Conservation (phyloP, 306 rosid species). For the Crotalaria pallida region DNA sequence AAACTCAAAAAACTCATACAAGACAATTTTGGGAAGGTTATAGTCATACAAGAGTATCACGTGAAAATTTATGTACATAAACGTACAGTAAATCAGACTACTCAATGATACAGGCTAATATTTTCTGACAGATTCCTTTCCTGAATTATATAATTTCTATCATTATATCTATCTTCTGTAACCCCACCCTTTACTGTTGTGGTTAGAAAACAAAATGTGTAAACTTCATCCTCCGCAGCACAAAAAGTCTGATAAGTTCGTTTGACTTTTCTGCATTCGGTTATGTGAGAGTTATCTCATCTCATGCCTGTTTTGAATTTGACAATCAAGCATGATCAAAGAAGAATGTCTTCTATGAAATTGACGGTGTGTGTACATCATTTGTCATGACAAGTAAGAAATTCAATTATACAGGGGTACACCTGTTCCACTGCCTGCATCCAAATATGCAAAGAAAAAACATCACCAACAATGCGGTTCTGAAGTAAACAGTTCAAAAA, state of each 20-base stretch:
- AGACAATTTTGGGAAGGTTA: slow-evolving; percentile 2
- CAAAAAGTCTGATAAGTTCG: slow-evolving; percentile 9
- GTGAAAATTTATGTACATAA: slow-evolving; percentile 22
- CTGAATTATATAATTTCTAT: slow-evolving; percentile 9
- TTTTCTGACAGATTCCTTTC: slow-evolving; percentile 9
- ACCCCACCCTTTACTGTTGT: slow-evolving; percentile 4
- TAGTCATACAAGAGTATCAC: background rate
- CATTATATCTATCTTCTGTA: slow-evolving; percentile 5
- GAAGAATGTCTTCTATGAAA: slow-evolving; percentile 16
- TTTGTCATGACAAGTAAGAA: slow-evolving; percentile 60
- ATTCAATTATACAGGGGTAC: slow-evolving; percentile 74
- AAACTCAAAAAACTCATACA: background rate
- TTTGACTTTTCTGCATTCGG: slow-evolving; percentile 12
- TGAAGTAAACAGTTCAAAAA: background rate
- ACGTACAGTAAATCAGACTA: slow-evolving; percentile 1
- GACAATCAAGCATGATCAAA: slow-evolving; percentile 16
- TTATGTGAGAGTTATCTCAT: background rate
- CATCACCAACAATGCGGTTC: slow-evolving; percentile 22
- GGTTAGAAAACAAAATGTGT: slow-evolving; percentile 17
- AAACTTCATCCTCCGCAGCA: slow-evolving; percentile 10
- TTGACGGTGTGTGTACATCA: slow-evolving; percentile 29
- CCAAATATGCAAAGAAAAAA: slow-evolving; percentile 4
- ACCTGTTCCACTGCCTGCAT: slow-evolving; percentile 82
- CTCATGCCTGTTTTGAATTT: slow-evolving; percentile 24
- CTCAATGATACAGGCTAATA: background rate